Evolutionary conservation across 2,329 filamentous ascomycete genomes (phyloP), one percentile per base, ranked within the genome.

Genomic region (Penicillium sp.): DNA sequence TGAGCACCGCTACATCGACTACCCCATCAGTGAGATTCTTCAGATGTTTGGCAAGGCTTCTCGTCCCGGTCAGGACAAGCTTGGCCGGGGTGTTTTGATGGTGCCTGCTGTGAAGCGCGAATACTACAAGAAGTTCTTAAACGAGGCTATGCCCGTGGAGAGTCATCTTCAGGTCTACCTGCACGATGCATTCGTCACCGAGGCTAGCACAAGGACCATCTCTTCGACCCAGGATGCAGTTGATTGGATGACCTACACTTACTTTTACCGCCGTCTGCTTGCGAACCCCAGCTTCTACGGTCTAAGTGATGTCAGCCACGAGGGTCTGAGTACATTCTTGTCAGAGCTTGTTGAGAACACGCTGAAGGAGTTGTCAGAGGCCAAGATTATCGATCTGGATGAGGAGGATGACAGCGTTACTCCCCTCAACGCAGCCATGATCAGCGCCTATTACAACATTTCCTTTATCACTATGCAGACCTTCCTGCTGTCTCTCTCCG

Each of bases 401-500:
- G 92, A 96, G 67, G 91, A 95, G 45, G 93, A 97, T 68, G 93
- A 95, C 64, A 86, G 86, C 1, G 87, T 97, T 42, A 83, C 88
- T 16, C 92, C 94, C 13, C 84, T 96, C 65, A 97, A 99, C 71
- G 89, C 93, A 2, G 94, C 94, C 61, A 96, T 96, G 89, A 97
- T 99, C 67, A 91, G 90, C 9, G 91, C 94, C 1, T 97, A 99
- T 80, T 99, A 99, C 81, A 97, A 96, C 74, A 96, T 99, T 67
- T 96, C 93, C 6, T 97, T 96, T 76, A 89, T 96, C 71, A 99
- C 94, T 2, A 99, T 99, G 92, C 93, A 99, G 76, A 99, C 94
- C 0, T 93, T 99, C 80, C 79, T 99, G 47, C 80, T 99, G 51
- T 99, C 94, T 13, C 81, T 99, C 43, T 92, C 85, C 50, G 85